phyloP scores from a whole-genome alignment of 345 rosid genomes.

The Erysimum cheiranthoides region DNA sequence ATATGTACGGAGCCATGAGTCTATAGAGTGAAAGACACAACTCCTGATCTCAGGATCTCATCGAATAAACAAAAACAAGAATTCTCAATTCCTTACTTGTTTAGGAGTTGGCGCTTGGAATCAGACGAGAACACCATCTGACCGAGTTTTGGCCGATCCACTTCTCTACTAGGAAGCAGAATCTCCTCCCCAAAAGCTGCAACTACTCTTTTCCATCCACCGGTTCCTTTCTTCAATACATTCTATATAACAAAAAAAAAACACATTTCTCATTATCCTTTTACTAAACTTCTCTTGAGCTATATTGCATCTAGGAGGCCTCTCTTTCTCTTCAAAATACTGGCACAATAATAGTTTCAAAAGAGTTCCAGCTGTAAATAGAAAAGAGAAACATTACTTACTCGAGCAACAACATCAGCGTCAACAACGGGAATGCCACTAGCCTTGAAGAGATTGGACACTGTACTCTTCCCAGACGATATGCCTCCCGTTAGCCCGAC shows the following conservation, averaged over 20 bases:
- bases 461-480: constrained; percentile 90
- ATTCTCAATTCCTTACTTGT: constrained; percentile 51
- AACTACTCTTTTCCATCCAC: constrained; percentile 68
- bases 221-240: constrained; percentile 65
- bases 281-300: no score
- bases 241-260: constrained; percentile 50
- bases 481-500: constrained; percentile 93
- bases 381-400: constrained; percentile 48
- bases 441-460: constrained; percentile 78
- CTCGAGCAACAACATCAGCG: constrained; percentile 84
- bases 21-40: constrained; percentile 44
- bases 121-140: constrained; percentile 85
- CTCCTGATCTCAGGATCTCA: neutral
- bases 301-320: neutral
- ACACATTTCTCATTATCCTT: neutral
- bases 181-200: constrained; percentile 68
- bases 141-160: constrained; percentile 76
- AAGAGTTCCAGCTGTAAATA: neutral
- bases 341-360: neutral
- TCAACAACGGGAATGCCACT: constrained; percentile 77
- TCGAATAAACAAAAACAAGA: neutral
- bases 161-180: constrained; percentile 62
- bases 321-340: neutral
- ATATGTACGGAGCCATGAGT: constrained; percentile 80
- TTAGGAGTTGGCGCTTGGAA: constrained; percentile 78